A percentile compares a stretch with the other conserved stretches of the same genome.
These are phyloP conservation scores for Quercus dentata DNA, from an alignment of 306 rosid species.

Conservation along the genomic window DNA sequence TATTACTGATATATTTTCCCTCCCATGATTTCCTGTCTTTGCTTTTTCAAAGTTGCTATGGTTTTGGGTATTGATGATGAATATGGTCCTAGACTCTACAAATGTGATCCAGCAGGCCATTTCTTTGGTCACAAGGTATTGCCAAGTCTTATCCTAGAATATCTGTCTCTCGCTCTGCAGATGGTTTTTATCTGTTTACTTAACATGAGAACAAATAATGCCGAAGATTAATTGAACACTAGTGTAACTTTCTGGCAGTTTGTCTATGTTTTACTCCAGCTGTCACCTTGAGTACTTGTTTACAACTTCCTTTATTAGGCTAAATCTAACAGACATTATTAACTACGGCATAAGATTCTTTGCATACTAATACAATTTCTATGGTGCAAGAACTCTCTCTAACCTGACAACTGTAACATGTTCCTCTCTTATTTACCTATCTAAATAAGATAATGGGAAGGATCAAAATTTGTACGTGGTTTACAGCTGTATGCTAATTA, in stretches of 20 bases:
- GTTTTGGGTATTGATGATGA: slow-evolving; percentile 94
- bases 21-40: slow-evolving; percentile 15
- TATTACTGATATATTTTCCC: slow-evolving; percentile 17
- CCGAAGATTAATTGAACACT: neutral
- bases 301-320: neutral
- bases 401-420: neutral
- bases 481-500: neutral
- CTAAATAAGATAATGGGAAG: neutral
- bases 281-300: neutral
- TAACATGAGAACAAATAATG: slow-evolving; percentile 5
- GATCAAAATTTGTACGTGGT: neutral
- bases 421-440: neutral
- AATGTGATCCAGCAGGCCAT: slow-evolving; percentile 99
- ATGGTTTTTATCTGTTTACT: neutral
- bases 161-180: neutral
- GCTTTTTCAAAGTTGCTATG: slow-evolving; percentile 73
- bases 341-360: neutral
- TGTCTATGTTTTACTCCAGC: neutral
- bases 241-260: neutral
- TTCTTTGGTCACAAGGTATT: slow-evolving; percentile 98
- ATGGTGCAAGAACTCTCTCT: neutral
- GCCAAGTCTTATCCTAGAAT: slow-evolving; percentile 6
- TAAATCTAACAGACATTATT: neutral
- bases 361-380: neutral
- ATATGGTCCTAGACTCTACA: slow-evolving; percentile 77